Base-by-base conservation (phyloP, 352 stramenopile species). In the Poterioochromonas sp. region DNA sequence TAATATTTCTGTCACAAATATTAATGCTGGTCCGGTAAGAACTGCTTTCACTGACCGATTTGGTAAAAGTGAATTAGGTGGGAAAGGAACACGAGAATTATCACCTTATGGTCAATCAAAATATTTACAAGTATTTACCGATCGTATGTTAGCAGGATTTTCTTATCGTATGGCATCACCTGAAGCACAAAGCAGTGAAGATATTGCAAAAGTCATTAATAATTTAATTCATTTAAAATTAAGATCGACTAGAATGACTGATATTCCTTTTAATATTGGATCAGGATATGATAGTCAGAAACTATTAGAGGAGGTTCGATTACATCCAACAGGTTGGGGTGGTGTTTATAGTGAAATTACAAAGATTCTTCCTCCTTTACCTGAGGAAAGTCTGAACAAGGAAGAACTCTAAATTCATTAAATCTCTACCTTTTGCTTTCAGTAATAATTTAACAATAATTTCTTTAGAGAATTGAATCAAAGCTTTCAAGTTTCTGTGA, bases 1-100 rank as follows among this genome's bases (percentile, higher is more conserved):
- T 54, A 74, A 74, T 35, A 74, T 74, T 54, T 15, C 65, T 1
- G 32, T 74, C 15, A 74, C 65, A 35, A 74, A 74, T 37, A n/a
- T 74, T 8, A 74, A 74, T 54, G 65, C 65, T 11, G 39, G 41
- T 1, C 41, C 41, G 3, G 37, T 58, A 18, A 51, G 29, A 74
- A 74, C 65, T 58, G 20, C 65, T 26, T 74, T 74, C 40, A 39
- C n/a, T n/a, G 65, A 53, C n/a, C 5, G n/a, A 1, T 74, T 74
- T 54, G 65, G 65, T 54, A 39, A 34, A 8, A n/a, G 37, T 35
- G 41, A 53, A 18, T 5, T 74, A 5, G 65, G 65, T 18, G 65
- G 65, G 1, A 32, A n/a, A 40, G 65, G 65, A 26, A 74, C 65
- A 8, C 37, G 65, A 39, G 40, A 34, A 1, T 18, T 54, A 15